These are phyloP conservation scores for Pythium guiyangense DNA, from an alignment of 352 stramenopile species.

Conservation along the genomic window DNA sequence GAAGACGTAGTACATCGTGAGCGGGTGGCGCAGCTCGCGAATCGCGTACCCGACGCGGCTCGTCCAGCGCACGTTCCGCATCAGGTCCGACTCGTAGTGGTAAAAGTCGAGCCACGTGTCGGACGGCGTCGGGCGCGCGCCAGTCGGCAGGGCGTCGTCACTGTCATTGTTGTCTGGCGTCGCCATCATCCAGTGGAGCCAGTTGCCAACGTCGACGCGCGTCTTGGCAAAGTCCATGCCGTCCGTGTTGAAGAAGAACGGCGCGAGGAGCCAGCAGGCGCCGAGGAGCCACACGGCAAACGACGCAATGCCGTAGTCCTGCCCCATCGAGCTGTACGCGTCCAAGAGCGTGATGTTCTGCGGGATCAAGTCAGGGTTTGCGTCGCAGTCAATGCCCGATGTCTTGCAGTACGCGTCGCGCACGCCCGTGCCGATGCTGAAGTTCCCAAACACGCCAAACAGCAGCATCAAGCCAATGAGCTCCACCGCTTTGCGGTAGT, in stretches of 20 bases:
- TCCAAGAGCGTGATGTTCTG: conserved; percentile 69
- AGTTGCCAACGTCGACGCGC: conserved; percentile 77
- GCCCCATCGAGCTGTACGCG: conserved; percentile 78
- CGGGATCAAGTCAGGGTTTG: conserved; percentile 41
- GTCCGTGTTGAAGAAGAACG: conserved; percentile 88
- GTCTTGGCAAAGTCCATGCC: conserved; percentile 86
- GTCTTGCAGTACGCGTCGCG: conserved; percentile 50
- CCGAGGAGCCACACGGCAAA: conserved; percentile 85
- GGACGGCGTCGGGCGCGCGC: conserved; percentile 18
- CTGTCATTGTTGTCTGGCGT: conserved; percentile 42
- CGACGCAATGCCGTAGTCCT: conserved; percentile 85
- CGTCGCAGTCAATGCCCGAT: conserved; percentile 49
- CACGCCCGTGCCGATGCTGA: conserved; percentile 59
- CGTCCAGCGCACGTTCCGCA: conserved; percentile 57
- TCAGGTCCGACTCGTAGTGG: conserved; percentile 67
- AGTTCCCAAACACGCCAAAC: conserved; percentile 77
- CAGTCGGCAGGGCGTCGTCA: conserved; percentile 37
- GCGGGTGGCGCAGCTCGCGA: conserved; percentile 67
- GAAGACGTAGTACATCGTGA: conserved; percentile 85
- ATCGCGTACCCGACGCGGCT: conserved; percentile 65
- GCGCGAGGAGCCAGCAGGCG: conserved; percentile 71
- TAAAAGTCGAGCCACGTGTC: conserved; percentile 83
- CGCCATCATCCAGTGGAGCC: conserved; percentile 78
- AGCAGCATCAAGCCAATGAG: conserved; percentile 79
- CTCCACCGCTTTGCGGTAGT: conserved; percentile 81